These are phyloP conservation scores for Fusarium gaditjirri DNA, from an alignment of 2,329 filamentous ascomycete species.

Conservation along the genomic window DNA sequence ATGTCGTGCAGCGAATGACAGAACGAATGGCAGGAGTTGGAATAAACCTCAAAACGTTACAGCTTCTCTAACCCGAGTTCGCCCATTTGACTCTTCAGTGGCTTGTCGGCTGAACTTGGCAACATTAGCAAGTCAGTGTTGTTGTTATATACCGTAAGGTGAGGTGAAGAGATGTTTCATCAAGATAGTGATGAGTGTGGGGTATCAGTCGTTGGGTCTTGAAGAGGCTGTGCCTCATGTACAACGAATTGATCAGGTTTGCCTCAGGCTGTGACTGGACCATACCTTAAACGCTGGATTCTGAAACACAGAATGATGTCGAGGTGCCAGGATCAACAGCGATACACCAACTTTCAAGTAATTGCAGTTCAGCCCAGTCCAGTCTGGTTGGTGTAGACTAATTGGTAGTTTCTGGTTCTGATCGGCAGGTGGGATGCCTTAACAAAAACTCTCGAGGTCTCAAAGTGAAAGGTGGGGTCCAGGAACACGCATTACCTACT, in stretches of 20 bases:
- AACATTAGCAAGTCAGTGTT: background rate
- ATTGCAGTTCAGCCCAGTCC: background rate
- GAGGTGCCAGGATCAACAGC: slow-evolving; percentile 9
- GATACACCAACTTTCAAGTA: background rate
- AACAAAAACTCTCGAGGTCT: background rate
- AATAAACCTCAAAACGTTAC: background rate
- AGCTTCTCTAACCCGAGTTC: background rate
- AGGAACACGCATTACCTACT: background rate
- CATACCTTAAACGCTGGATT: background rate
- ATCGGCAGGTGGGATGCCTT: background rate
- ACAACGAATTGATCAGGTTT: slow-evolving; percentile 9
- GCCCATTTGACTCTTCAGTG: background rate
- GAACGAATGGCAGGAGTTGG: background rate
- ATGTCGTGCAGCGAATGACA: background rate
- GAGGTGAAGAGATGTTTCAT: slow-evolving; percentile 1
- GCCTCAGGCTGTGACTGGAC: background rate
- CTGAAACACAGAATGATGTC: slow-evolving; percentile 19
- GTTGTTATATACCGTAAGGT: background rate
- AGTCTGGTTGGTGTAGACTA: background rate
- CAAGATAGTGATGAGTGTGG: slow-evolving; percentile 16
- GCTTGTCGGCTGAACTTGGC: background rate
- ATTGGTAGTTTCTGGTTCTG: background rate
- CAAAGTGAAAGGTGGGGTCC: background rate
- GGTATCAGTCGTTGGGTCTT: slow-evolving; percentile 13
- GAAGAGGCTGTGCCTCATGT: slow-evolving; percentile 9